These are phyloP conservation scores for Starmerella roubikii DNA, from an alignment of 805 yeast species.

Conservation along the genomic window DNA sequence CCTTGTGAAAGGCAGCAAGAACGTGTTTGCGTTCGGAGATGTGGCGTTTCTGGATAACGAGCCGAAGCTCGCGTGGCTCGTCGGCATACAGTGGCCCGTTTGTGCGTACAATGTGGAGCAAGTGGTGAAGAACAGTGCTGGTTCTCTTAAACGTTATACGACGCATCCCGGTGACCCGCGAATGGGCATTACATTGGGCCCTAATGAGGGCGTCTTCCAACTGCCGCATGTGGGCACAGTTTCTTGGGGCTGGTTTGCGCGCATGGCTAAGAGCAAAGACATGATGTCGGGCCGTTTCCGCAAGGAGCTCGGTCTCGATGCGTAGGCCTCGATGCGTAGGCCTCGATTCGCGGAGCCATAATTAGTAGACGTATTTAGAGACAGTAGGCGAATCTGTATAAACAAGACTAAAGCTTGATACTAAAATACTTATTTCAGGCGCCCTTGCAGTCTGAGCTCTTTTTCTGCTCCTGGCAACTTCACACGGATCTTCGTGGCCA, in stretches of 20 bases:
- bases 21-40: slow-evolving; percentile 7
- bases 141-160: not conserved
- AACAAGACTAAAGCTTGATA: no score
- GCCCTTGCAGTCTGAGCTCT: no score
- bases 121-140: not conserved
- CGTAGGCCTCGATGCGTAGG: no score
- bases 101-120: slow-evolving; percentile 1
- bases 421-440: no score
- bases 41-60: slow-evolving; percentile 3
- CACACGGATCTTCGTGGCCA: no score
- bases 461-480: no score
- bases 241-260: slow-evolving; percentile 3
- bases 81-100: not conserved
- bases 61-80: slow-evolving; percentile 9
- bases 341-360: no score
- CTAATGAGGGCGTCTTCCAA: slow-evolving; percentile 2
- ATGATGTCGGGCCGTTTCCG: slow-evolving; percentile 5
- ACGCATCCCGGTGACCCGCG: slow-evolving; percentile 5
- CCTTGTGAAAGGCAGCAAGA: not conserved
- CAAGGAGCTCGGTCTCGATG: slow-evolving; percentile 3
- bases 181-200: slow-evolving; percentile 7
- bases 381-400: no score
- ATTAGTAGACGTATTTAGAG: no score
- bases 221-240: slow-evolving; percentile 7
- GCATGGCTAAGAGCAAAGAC: slow-evolving; percentile 2